Evolutionary conservation across 371 early-diverging fungal genomes (phyloP), one percentile per base, ranked within the genome.

Genomic region (Encephalitozoon cuniculi): DNA sequence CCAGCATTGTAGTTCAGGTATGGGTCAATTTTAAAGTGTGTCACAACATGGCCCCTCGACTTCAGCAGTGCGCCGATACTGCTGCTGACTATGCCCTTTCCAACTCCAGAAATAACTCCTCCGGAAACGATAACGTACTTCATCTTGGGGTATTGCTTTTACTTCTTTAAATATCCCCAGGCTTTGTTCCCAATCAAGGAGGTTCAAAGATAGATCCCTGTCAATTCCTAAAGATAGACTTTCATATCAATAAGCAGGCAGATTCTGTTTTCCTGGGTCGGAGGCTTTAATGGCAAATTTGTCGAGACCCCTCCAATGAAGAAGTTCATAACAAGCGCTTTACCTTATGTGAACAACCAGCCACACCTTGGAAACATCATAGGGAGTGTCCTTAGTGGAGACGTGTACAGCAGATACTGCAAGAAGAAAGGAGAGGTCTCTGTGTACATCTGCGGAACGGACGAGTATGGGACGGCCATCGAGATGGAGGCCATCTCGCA

Each of bases 401-500:
- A 99, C 86, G 94, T 92, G 11, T 97, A 88, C 87, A 91, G 94
- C 37, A 88, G 96, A 84, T 98, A 89, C 86, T 91, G 90, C 71
- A 93, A 94, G 68, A 85, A 89, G 68, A 90, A 93, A 46, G 92
- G 91, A n/a, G 87, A 90, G 83, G 93, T 95, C 81, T 89, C 90
- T 1, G 83, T 94, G n/a, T 94, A 87, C 81, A 88, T 99, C 53
- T 94, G 95, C 85, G 99, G 99, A 76, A 97, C 99, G 1, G 99
- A 99, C 85, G 99, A 99, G 86, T 98, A 96, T 85, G 99, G 99
- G 68, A 99, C 99, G 28, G 95, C 99, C 9, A 97, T 97, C 3
- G 99, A 99, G 87, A 96, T 96, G 52, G 94, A 94, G 84, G 99
- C 99, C 4, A 84, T 96, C 32, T 71, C 76, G 8, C 70, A 66